Evolutionary conservation across 805 yeast species (phyloP), one percentile per base, ranked within the genome.

Genomic region (Ascoidea tarda): DNA sequence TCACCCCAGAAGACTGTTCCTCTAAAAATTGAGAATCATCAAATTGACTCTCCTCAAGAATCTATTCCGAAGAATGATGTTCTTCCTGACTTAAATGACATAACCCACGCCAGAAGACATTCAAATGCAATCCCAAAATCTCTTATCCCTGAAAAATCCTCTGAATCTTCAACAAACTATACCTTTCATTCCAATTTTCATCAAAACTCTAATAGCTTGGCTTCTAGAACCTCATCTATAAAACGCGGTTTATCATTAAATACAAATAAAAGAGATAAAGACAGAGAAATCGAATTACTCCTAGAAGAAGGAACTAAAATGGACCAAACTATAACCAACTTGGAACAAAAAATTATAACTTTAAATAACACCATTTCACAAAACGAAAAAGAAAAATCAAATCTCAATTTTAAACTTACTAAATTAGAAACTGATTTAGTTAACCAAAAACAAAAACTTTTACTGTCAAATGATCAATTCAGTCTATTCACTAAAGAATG

Each of bases 301-400:
- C 58, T 74, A 32, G 71, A 69, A 33, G 80, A 76, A 58, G 74
- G 77, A 46, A 66, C 74, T 16, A 69, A 75, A 55, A 71, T 76
- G 75, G 82, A 79, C 55, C 57, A 59, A 12, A 64, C 65, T 47
- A 73, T 74, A 31, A 66, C 74, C 2, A 62, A 63, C 8, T 62
- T 73, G 31, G 74, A 73, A 55, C 56, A 59, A 28, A 60, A 63
- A 46, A 65, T 60, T 52, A 31, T 42, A 14, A 6, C 32, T 5
- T 47, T 56, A 28, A 47, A 49, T 46, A 33, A 16, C 12, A 46
- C 50, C 6, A 51, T 57, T 12, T 48, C 49, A 28, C 38, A 50
- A n/a, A 50, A 52, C 14, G 53, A 52, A 32, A 14, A 48, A 28
- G 58, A 56, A 32, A 51, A 50, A 16, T 6, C 10, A 8, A 49